A percentile compares a stretch with the other conserved stretches of the same genome.
Conservation (phyloP, 2,329 filamentous ascomycete genomes). For the Moelleriella libera region DNA sequence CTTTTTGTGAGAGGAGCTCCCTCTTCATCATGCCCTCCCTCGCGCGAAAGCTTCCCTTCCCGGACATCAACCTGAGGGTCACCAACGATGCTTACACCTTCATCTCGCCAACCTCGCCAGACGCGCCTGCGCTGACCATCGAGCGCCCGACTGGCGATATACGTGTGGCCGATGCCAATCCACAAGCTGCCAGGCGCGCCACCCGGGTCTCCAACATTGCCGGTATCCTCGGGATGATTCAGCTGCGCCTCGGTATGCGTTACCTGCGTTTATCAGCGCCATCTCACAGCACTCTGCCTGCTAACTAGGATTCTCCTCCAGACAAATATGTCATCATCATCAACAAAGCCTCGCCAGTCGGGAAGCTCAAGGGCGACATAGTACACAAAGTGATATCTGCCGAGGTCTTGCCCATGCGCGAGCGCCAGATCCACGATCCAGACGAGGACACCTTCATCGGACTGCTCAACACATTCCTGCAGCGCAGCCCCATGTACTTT, state of each 20-base stretch:
- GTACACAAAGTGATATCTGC: conserved; percentile 86
- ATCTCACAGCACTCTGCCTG: background rate
- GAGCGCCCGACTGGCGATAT: conserved; percentile 89
- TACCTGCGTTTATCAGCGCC: background rate
- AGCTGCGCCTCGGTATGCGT: conserved; percentile 68
- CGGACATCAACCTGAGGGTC: conserved; percentile 94
- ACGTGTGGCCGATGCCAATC: conserved; percentile 65
- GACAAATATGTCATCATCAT: conserved; percentile 97
- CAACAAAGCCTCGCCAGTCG: conserved; percentile 84
- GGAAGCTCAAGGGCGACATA: conserved; percentile 87
- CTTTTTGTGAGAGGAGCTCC: too few species aligned
- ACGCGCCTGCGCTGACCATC: conserved; percentile 74
- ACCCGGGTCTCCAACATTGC: conserved; percentile 76
- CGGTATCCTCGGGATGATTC: conserved; percentile 87
- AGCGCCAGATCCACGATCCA: conserved; percentile 77
- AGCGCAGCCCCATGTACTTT: conserved; percentile 86
- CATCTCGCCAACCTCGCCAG: conserved; percentile 84
- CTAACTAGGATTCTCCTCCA: conserved; percentile 12
- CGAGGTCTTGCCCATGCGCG: conserved; percentile 86
- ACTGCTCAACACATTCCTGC: conserved; percentile 69
- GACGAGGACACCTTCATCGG: conserved; percentile 88
- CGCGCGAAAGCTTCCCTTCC: conserved; percentile 50
- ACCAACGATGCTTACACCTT: conserved; percentile 90
- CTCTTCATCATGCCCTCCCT: conserved; percentile 20
- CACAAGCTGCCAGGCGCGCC: conserved; percentile 59